Evolutionary conservation across 371 early-diverging fungal species (phyloP).

Genomic region (Smittium mucronatum): DNA sequence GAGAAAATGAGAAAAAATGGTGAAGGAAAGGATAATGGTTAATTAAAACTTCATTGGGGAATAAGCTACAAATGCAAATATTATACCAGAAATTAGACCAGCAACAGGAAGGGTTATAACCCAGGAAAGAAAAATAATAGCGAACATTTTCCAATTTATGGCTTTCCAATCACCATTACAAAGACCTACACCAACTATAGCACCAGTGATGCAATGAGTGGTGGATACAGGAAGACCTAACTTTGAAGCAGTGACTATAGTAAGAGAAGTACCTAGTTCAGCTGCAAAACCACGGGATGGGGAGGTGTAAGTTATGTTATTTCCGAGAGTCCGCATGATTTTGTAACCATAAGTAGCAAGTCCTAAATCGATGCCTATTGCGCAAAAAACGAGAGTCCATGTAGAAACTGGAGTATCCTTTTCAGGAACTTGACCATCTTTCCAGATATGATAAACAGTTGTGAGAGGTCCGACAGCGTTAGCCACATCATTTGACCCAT

Average conservation of each 20-base stretch:
- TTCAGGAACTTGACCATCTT: conserved; percentile 38
- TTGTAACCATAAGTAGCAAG: conserved; percentile 53
- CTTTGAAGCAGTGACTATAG: conserved; percentile 74
- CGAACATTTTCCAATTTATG: conserved; percentile 70
- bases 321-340: conserved; percentile 64
- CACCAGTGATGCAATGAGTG: conserved; percentile 78
- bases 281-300: conserved; percentile 78
- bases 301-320: conserved; percentile 70
- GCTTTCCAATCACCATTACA: conserved; percentile 54
- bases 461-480: conserved; percentile 77
- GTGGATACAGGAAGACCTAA: conserved; percentile 74
- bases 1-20: too few species aligned
- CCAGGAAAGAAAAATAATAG: conserved; percentile 59
- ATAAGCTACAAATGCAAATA: conserved; percentile 48
- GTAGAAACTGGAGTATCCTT: conserved; percentile 43
- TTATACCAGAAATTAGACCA: conserved; percentile 48
- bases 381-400: conserved; percentile 71
- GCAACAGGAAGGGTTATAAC: conserved; percentile 67
- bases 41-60: conserved; percentile 33
- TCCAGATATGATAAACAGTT: conserved; percentile 56
- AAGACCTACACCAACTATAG: conserved; percentile 71
- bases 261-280: conserved; percentile 68
- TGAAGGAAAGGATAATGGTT: too few species aligned
- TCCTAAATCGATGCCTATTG: conserved; percentile 68
- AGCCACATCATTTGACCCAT: conserved; percentile 83